Percentiles rank a stretch among this genome's conserved stretches.
phyloP scores from a whole-genome alignment of 2,329 filamentous ascomycete species.

The Aspergillus spinulosporus region DNA sequence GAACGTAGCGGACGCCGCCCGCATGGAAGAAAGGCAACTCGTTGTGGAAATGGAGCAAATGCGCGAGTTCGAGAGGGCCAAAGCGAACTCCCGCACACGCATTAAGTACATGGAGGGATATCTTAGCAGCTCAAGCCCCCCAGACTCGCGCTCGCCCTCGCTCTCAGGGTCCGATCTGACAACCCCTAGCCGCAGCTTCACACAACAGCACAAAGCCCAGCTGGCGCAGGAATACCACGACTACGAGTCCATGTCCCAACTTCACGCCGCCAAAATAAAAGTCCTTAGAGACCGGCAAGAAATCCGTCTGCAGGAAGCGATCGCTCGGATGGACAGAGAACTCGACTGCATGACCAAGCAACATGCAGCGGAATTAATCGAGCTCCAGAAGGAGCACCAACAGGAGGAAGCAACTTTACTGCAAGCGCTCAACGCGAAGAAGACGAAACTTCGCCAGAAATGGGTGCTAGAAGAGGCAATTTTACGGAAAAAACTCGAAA shows the following conservation, averaged over 20 bases:
- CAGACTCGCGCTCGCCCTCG: slow-evolving; percentile 26
- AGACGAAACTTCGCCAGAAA: slow-evolving; percentile 35
- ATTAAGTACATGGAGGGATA: slow-evolving; percentile 52
- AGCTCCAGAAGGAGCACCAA: slow-evolving; percentile 39
- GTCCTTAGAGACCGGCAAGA: slow-evolving; percentile 50
- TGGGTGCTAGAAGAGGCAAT: slow-evolving; percentile 49
- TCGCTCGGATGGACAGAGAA: slow-evolving; percentile 42
- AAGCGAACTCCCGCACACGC: slow-evolving; percentile 44
- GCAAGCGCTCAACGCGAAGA: slow-evolving; percentile 37
- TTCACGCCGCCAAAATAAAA: slow-evolving; percentile 48
- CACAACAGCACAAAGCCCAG: slow-evolving; percentile 44
- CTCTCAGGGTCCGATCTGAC: slow-evolving; percentile 24
- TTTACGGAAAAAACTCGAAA: slow-evolving; percentile 40
- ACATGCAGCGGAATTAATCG: slow-evolving; percentile 33
- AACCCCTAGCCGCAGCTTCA: slow-evolving; percentile 37
- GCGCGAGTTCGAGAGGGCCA: slow-evolving; percentile 47
- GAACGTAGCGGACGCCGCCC: slow-evolving; percentile 38
- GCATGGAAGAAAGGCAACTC: slow-evolving; percentile 47
- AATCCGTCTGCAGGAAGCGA: slow-evolving; percentile 40
- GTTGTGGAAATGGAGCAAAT: slow-evolving; percentile 47
- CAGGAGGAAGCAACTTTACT: slow-evolving; percentile 34
- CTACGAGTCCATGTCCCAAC: slow-evolving; percentile 45
- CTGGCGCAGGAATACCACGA: slow-evolving; percentile 48
- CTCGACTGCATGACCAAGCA: slow-evolving; percentile 36
- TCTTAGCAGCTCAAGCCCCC: slow-evolving; percentile 43